Conservation (phyloP, 495 filamentous ascomycete species). For the Penicillium desertorum region DNA sequence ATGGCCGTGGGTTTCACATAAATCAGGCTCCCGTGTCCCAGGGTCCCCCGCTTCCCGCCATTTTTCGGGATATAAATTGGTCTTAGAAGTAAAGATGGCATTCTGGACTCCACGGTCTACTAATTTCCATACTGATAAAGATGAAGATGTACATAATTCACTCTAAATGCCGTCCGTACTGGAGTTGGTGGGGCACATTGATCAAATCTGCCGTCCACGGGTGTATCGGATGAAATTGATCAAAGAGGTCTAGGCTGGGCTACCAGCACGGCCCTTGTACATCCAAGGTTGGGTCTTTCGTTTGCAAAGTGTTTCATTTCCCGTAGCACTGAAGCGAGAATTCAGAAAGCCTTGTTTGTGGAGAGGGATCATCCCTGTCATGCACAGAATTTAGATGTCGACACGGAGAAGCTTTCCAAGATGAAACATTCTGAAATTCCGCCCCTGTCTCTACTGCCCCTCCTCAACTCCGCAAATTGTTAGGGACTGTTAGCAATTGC, state of each 20-base stretch:
- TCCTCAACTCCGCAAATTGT: background rate
- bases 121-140: background rate
- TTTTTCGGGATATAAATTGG: constrained; percentile 1
- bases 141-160: background rate
- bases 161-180: background rate
- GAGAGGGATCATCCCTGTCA: background rate
- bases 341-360: background rate
- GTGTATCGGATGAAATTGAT: background rate
- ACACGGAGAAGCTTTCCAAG: constrained; percentile 17
- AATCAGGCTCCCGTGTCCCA: background rate
- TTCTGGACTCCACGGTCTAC: background rate
- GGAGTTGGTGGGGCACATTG: background rate
- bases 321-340: background rate
- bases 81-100: background rate
- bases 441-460: background rate
- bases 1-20: background rate
- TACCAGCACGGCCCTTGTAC: background rate
- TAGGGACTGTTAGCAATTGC: background rate
- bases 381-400: background rate
- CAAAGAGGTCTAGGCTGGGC: background rate
- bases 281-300: background rate
- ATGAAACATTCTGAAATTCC: constrained; percentile 13
- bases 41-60: background rate
- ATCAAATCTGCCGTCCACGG: background rate
- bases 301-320: background rate